phyloP scores from a whole-genome alignment of 2,329 filamentous ascomycete species.

The Fusarium newnesense region DNA sequence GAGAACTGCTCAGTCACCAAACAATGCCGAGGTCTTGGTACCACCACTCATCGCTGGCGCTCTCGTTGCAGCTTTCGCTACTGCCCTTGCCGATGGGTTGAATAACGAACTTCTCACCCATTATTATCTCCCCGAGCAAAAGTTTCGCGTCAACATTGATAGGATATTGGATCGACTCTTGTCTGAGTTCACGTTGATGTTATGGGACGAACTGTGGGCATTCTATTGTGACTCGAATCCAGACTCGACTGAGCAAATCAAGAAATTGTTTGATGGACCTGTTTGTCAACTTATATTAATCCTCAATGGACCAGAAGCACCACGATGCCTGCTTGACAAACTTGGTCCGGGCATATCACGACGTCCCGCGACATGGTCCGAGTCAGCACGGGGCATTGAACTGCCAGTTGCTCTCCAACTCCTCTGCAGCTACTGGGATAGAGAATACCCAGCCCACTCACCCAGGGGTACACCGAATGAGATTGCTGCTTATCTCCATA shows the following conservation, averaged over 20 bases:
- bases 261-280: slow-evolving; percentile 50
- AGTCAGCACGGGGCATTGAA: slow-evolving; percentile 47
- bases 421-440: slow-evolving; percentile 50
- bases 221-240: slow-evolving; percentile 47
- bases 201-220: slow-evolving; percentile 52
- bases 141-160: slow-evolving; percentile 49
- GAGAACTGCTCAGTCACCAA: slow-evolving; percentile 44
- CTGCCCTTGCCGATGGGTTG: slow-evolving; percentile 48
- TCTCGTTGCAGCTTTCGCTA: slow-evolving; percentile 49
- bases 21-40: slow-evolving; percentile 47
- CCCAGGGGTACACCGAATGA: slow-evolving; percentile 49
- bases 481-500: slow-evolving; percentile 47
- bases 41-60: slow-evolving; percentile 52
- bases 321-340: slow-evolving; percentile 49
- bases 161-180: slow-evolving; percentile 50
- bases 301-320: slow-evolving; percentile 50
- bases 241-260: slow-evolving; percentile 46
- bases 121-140: slow-evolving; percentile 50
- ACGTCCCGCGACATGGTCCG: slow-evolving; percentile 48
- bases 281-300: slow-evolving; percentile 52
- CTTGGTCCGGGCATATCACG: slow-evolving; percentile 50
- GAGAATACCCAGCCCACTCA: slow-evolving; percentile 48
- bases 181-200: slow-evolving; percentile 45
- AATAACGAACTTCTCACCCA: slow-evolving; percentile 51
- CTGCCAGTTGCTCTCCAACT: slow-evolving; percentile 50